Percentiles rank a stretch among this genome's conserved stretches.
These are phyloP conservation scores for Hypoxylon sp. DNA, from an alignment of 2,329 filamentous ascomycete species.

Conservation along the genomic window DNA sequence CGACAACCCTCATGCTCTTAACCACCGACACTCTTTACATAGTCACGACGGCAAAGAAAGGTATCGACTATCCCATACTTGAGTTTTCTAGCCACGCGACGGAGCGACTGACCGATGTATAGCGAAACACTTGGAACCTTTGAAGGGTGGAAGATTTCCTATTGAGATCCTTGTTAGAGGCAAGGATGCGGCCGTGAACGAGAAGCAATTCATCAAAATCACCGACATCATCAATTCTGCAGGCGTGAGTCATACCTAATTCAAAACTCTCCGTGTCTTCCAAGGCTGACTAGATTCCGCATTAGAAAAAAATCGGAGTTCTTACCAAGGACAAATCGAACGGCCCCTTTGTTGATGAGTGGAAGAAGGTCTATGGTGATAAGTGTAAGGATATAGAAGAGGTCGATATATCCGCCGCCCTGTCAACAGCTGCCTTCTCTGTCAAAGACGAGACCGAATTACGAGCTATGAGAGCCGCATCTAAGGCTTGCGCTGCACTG, in stretches of 20 bases:
- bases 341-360: conserved; percentile 95
- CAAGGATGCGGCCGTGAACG: conserved; percentile 92
- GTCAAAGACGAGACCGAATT: conserved; percentile 97
- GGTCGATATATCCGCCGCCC: conserved; percentile 84
- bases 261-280: neutral
- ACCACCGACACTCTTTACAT: conserved; percentile 91
- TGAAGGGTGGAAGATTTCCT: conserved; percentile 92
- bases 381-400: conserved; percentile 89
- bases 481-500: conserved; percentile 91
- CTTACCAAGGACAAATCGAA: conserved; percentile 86
- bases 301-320: conserved; percentile 88
- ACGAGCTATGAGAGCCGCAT: conserved; percentile 92
- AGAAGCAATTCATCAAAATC: conserved; percentile 89
- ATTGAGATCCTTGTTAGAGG: conserved; percentile 92
- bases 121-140: conserved; percentile 93
- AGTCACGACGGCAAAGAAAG: conserved; percentile 97
- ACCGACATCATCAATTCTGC: conserved; percentile 88
- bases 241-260: conserved; percentile 73
- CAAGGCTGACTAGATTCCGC: conserved; percentile 35
- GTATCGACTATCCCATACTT: conserved; percentile 61
- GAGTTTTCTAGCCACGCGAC: conserved; percentile 6
- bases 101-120: conserved; percentile 54
- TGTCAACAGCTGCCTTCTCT: conserved; percentile 87
- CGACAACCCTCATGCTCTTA: conserved; percentile 93
- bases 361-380: conserved; percentile 86